Base-by-base conservation (phyloP, 495 filamentous ascomycete genomes). In the Lasiosphaeria hispida region DNA sequence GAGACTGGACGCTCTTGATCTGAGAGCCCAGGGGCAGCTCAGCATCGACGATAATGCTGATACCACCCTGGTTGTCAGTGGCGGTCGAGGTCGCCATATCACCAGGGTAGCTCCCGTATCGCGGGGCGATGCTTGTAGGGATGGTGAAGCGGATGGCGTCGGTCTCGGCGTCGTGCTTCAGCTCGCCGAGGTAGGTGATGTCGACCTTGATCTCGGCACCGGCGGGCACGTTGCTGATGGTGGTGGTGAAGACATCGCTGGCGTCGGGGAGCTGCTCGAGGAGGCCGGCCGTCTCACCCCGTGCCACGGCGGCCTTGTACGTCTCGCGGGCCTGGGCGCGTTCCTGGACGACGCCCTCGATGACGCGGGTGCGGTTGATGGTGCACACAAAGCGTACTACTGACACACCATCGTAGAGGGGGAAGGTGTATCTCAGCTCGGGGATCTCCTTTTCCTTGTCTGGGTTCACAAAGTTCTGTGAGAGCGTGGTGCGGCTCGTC, bases 71-170 rank as follows among this genome's bases (percentile, higher is more conserved):
- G 35, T 48, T 57, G 11, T 63, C 38, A 7, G 57, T 30, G 45
- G 44, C 8, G 30, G 17, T 45, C 17, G 66, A 14, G 39, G 49
- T 13, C 43, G 59, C 49, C 63, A 65, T 8, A 56, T 57, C 63
- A 10, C 61, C 60, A 8, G 81, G 77, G 44, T 70, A 72, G 10
- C n/a, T 35, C 14, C 86, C 86, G 64, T 88, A 90, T 10, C 85
- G 75, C 6, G 85, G 85, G 2, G 80, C 80, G 57, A 89, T 84
- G 44, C 58, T 69, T 0, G 82, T 84, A 0, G 87, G 87, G 17
- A 89, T 74, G 15, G 81, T 88, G 62, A 86, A 86, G 9, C 84
- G 78, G 44, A 83, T 77, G 13, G 85, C 83, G 66, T 89, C 80
- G 1, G 75, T 72, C 49, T 83, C 82, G 44, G 77, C 73, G 64